A percentile compares a stretch with the other conserved stretches of the same genome.
phyloP scores from a whole-genome alignment of 257 asterid genomes.

The Perilla frutescens region DNA sequence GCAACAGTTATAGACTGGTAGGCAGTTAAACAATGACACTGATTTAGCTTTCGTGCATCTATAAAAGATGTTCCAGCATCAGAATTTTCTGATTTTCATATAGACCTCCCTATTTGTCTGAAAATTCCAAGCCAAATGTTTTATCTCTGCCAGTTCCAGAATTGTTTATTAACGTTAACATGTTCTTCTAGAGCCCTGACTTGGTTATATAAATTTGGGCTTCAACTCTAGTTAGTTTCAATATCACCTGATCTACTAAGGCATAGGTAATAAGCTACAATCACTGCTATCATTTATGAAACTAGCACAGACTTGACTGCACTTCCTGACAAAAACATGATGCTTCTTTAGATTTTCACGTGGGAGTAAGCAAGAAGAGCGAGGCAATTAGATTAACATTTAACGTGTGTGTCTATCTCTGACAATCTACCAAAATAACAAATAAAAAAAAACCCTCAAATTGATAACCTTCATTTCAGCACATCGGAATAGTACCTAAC shows the following conservation, averaged over 20 bases:
- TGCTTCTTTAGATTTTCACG: slow-evolving; percentile 18
- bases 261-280: slow-evolving; percentile 1
- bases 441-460: slow-evolving; percentile 8
- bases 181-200: background rate
- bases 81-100: slow-evolving; percentile 5
- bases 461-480: slow-evolving; percentile 29
- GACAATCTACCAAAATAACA: slow-evolving; percentile 23
- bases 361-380: slow-evolving; percentile 14
- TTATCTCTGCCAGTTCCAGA: background rate
- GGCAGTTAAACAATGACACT: slow-evolving; percentile 11
- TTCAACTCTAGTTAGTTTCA: slow-evolving; percentile 22
- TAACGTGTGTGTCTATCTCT: background rate
- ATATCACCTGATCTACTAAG: slow-evolving; percentile 26
- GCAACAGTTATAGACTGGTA: background rate
- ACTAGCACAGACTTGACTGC: slow-evolving; percentile 20
- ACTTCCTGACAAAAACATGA: slow-evolving; percentile 3
- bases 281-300: slow-evolving; percentile 10
- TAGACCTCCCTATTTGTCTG: background rate
- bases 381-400: slow-evolving; percentile 14
- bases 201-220: slow-evolving; percentile 15
- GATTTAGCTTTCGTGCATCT: background rate
- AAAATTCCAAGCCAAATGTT: background rate
- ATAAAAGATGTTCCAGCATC: slow-evolving; percentile 19
- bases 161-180: background rate
- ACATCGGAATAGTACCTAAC: slow-evolving; percentile 61